These are phyloP conservation scores for Blastomyces percursus DNA, from an alignment of 2,329 filamentous ascomycete genomes.

Conservation along the genomic window DNA sequence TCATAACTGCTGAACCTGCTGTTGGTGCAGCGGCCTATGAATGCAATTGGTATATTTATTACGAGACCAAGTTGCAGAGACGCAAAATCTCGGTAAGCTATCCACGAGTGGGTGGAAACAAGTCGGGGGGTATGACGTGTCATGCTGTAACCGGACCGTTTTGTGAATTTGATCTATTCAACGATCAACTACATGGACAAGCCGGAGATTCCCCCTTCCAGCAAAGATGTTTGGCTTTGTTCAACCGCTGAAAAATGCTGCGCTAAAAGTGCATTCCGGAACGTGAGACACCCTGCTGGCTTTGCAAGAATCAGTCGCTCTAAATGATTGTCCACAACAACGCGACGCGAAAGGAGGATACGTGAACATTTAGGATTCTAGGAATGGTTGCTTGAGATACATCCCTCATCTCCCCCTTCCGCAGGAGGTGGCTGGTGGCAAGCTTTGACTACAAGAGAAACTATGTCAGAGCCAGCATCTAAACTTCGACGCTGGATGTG, in stretches of 20 bases:
- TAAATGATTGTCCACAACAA: conserved; percentile 6
- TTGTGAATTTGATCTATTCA: conserved; percentile 8
- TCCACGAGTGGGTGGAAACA: too few relatives aligned
- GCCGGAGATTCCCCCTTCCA: not conserved
- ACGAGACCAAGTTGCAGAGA: too few relatives aligned
- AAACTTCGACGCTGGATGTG: conserved; percentile 2
- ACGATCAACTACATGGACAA: not conserved
- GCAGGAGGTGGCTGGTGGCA: not conserved
- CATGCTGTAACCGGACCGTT: not conserved
- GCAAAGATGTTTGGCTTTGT: conserved; percentile 4
- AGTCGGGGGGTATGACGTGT: too few relatives aligned
- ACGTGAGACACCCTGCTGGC: not conserved
- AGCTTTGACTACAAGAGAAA: not conserved
- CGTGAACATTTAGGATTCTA: conserved; percentile 3
- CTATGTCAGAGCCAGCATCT: not conserved
- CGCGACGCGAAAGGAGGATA: conserved; percentile 11
- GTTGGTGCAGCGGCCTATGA: too few relatives aligned
- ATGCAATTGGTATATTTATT: too few relatives aligned
- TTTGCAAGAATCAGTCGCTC: conserved; percentile 5
- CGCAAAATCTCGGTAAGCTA: too few relatives aligned
- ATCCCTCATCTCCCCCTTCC: not conserved
- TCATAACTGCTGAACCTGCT: too few relatives aligned
- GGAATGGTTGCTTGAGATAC: not conserved
- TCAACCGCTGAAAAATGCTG: conserved; percentile 7
- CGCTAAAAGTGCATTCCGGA: conserved; percentile 4